Evolutionary conservation across 1,139 yeast genomes (phyloP), one percentile per base, ranked within the genome.

Genomic region (Sugiyamaella paludigena): DNA sequence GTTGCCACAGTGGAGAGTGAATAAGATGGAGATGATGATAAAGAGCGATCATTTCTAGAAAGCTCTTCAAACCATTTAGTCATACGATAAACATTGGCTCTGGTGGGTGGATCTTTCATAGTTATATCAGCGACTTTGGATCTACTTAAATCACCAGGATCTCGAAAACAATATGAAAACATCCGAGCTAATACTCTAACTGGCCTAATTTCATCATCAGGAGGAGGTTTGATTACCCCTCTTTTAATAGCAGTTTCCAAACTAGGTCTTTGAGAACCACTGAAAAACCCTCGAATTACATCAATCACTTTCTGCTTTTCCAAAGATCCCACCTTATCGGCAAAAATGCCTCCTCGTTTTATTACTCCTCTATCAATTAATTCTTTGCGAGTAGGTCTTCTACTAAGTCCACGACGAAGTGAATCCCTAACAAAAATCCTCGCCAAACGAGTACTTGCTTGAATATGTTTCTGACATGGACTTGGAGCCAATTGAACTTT

Each of bases 11-110:
- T 35, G 40, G 48, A 28, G 26, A 43, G 26, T 26, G 47, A 45
- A 39, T 43, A 36, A 9, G 36, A n/a, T 28, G 24, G 7, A 16
- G 46, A 35, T 29, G 43, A 4, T 27, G 33, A 34, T 34, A 46
- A 26, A 4, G 43, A 37, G 4, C 43, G 40, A 8, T 44, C 49
- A 8, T 45, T 45, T 36, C 39, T 51, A 26, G 49, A 49, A 26
- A 49, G 24, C 35, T 44, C 47, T 43, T 61, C 65, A 49, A 61
- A 57, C 54, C 54, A 52, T 40, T 44, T 41, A 28, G 57, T 53
- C 58, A 61, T 49, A 27, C 53, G 51, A 41, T 56, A 48, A 12
- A 61, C 65, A 32, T 51, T 59, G 30, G 65, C 65, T 19, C 65
- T 34, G 3, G 64, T 52, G 8, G 64, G 64, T 1, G 62, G 59